Base-by-base conservation (phyloP, 2,329 filamentous ascomycete species). In the Paecilomyces niveus region DNA sequence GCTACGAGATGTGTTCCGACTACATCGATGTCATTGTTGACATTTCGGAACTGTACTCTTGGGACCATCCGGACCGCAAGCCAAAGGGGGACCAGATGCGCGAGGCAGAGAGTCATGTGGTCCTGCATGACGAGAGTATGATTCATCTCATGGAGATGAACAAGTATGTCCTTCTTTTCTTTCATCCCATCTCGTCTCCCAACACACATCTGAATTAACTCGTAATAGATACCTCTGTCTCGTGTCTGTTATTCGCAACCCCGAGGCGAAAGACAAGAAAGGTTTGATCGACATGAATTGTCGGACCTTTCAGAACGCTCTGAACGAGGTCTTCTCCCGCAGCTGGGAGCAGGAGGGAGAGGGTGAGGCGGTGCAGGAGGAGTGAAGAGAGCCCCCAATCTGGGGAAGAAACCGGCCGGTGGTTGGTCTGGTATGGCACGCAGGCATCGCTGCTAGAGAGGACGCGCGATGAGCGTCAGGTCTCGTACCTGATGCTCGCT, bases 21-120 rank as follows among this genome's bases (percentile, higher is more conserved):
- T 97, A 96, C 72, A 97, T 99, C 66, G 94, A 99, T 73, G 92
- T 97, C 61, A 96, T 99, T 62, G 93, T 97, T 59, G 94, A 99
- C 72, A 89, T 97, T 57, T 94, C 91, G 29, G 93, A 97, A 71
- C 88, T 99, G 45, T 99, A 97, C 70, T 93, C 92, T 53, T 97
- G 83, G 82, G 80, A 83, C 62, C 75, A 82, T 33, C 73, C 68
- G 54, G 70, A 68, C 56, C 74, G 73, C 58, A 73, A 73, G 55
- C 66, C 72, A 3, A 72, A 73, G 54, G 76, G 76, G 0, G 74
- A 76, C 6, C 77, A 79, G 64, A 75, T 76, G 53, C 79, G 80
- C 54, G 82, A 84, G 61, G 83, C 83, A 1, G 85, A 88, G 68
- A 86, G 84, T 61, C 76, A 85, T 60, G 84, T 87, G 53, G 83